Base-by-base conservation (phyloP, 441 rosid genomes). In the Adansonia madagascariensis region DNA sequence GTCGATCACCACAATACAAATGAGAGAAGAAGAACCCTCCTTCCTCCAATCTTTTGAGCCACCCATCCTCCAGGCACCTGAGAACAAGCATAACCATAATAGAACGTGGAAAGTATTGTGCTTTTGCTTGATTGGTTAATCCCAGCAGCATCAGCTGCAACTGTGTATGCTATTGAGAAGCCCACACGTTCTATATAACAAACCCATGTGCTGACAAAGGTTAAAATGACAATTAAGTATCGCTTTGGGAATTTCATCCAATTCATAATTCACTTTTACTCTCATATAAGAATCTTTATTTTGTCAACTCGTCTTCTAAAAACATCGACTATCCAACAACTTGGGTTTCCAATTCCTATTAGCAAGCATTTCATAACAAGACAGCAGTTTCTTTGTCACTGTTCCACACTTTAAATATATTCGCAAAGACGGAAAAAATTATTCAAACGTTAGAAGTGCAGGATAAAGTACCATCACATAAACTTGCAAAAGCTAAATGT, bases 51-150 rank as follows among this genome's bases (percentile, higher is more conserved):
- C 78, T 81, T 93, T 85, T 95, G 98, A 75, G 98, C 99, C 2
- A 92, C 98, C 98, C 95, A 95, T 73, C 99, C 99, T 72, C 97
- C 95, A 39, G 99, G 97, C 31, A 95, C 94, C 80, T 93, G 99
- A 63, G 98, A 95, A 76, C 92, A 87, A 44, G 98, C 98, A 52
- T 95, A 93, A 17, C 98, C 98, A 80, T 90, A 88, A 60, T 89
- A 95, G 89, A 93, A 95, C 15, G 96, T 89, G 0, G 99, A 91
- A 53, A 95, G 91, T 73, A 90, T 91, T 12, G 89, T 82, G 75
- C 98, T 98, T 87, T 95, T 95, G 69, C 95, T 90, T 15, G 98
- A 91, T 76, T 95, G 97, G 76, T 88, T 91, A 68, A 95, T 89
- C 0, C 98, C 96, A 44, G 90, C 95, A 69, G 91, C 95, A 86